Base-by-base conservation (phyloP, 2,329 filamentous ascomycete species). In the Trichophyton schoenleinii region DNA sequence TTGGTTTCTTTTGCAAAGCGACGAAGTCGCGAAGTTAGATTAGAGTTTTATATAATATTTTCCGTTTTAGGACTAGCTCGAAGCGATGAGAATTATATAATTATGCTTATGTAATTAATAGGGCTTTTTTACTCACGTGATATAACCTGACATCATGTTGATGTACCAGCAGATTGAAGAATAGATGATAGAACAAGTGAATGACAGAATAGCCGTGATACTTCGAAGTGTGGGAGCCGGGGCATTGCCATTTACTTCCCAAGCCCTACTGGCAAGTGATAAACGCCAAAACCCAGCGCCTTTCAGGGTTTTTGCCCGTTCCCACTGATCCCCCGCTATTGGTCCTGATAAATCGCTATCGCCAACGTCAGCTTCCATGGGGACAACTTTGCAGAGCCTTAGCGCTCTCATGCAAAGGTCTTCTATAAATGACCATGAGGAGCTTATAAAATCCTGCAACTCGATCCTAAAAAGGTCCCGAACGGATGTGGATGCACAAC, bases 361-460 rank as follows among this genome's bases (percentile, higher is more conserved):
- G 34, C 49, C 49, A 34, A 55, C n/a, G 3, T 55, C 57, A 31
- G 36, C 41, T 42, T 18, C 36, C 22, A 59, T 59, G 58, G 58
- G 58, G 18, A 59, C 58, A 4, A 49, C 42, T 22, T 36, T 75
- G 44, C 74, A 77, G 63, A 77, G 78, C 58, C 75, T 87, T 61
- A 75, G 78, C 64, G 75, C 79, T 62, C 77, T 86, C 62, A 76
- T 86, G 63, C 78, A 81, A 69, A 80, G 79, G 66, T 75, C 81
- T 36, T 77, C 79, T 60, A 80, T 86, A 67, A 79, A 83, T 65
- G 83, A 86, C 70, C 82, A 85, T 70, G 81, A 84, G 62, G 80
- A 84, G 72, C 73, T 84, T 34, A 77, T 87, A 52, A 77, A 79
- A 64, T 81, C 82, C 48, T 81, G 81, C 70, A 81, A 85, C 69